Conservation (phyloP, 805 yeast genomes). For the Wickerhamomyces tratensis region DNA sequence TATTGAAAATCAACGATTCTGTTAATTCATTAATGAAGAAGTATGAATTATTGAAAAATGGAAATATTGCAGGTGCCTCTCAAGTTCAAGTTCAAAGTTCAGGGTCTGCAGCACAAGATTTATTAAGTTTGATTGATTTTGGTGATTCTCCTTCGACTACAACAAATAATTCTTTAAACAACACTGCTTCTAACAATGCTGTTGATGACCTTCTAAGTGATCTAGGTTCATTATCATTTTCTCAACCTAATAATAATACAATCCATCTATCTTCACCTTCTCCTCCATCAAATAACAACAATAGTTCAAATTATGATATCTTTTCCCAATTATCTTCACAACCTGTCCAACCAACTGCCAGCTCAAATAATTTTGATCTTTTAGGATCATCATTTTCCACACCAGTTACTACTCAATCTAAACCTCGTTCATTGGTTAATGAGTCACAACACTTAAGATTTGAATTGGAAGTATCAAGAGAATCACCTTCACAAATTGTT, state of each 20-base stretch:
- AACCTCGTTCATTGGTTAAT: conserved; percentile 23
- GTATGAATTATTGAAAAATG: conserved; percentile 54
- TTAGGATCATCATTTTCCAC: conserved; percentile 10
- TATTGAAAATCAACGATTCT: conserved; percentile 64
- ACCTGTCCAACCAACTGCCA: conserved; percentile 3
- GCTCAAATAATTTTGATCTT: conserved; percentile 9
- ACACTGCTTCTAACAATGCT: conserved; percentile 28
- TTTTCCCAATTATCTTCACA: conserved; percentile 10
- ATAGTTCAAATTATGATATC: conserved; percentile 16
- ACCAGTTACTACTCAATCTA: conserved; percentile 6
- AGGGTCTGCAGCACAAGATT: conserved; percentile 21
- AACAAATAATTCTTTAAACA: conserved; percentile 15
- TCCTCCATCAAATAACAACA: conserved; percentile 14
- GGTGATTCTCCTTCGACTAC: conserved; percentile 35
- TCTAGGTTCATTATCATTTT: conserved; percentile 51
- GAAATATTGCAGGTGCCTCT: conserved; percentile 48
- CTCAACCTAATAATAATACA: conserved; percentile 14
- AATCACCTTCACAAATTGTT: conserved; percentile 26
- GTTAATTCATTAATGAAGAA: conserved; percentile 62
- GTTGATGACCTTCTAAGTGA: conserved; percentile 69
- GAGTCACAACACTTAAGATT: conserved; percentile 39
- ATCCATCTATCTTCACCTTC: conserved; percentile 29
- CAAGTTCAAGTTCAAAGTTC: conserved; percentile 31
- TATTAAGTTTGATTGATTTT: conserved; percentile 61
- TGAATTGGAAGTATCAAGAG: conserved; percentile 31